These are phyloP conservation scores for Thalassia testudinum DNA, from an alignment of 116 monocot species.

Conservation along the genomic window DNA sequence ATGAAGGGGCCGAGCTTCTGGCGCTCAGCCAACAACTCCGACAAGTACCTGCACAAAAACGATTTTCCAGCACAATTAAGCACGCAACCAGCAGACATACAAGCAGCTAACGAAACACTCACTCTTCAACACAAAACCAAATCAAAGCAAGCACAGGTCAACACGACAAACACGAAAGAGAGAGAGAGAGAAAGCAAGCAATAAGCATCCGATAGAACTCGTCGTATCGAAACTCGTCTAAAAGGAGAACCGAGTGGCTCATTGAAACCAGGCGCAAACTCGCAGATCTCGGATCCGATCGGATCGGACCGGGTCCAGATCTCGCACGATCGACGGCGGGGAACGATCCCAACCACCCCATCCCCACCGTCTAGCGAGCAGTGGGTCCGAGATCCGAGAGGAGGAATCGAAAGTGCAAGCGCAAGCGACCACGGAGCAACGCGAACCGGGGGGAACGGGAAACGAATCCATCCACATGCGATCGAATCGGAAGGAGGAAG, in stretches of 20 bases:
- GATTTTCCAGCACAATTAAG: not conserved
- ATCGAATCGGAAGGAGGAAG: too few relatives aligned
- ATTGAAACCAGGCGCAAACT: too few relatives aligned
- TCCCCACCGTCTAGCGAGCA: not conserved
- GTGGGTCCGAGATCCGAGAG: not conserved
- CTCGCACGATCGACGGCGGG: too few relatives aligned
- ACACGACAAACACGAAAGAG: not conserved
- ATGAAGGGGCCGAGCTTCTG: slow-evolving; percentile 47
- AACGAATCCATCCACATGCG: too few relatives aligned
- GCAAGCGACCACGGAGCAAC: slow-evolving; percentile 14
- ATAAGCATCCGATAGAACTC: not conserved
- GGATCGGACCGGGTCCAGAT: slow-evolving; percentile 43
- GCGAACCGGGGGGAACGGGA: slow-evolving; percentile 43
- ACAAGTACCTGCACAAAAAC: slow-evolving; percentile 32
- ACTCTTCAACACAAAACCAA: not conserved
- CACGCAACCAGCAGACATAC: not conserved
- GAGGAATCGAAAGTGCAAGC: too few relatives aligned
- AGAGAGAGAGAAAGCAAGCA: not conserved
- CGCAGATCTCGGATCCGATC: not conserved
- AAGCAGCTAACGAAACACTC: not conserved
- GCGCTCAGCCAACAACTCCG: slow-evolving; percentile 42
- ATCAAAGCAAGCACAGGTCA: not conserved
- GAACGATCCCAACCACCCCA: too few relatives aligned
- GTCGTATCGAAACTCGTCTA: not conserved
- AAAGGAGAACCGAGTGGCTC: not conserved